These are phyloP conservation scores for Pythium oligandrum DNA, from an alignment of 352 stramenopile species.

Conservation along the genomic window DNA sequence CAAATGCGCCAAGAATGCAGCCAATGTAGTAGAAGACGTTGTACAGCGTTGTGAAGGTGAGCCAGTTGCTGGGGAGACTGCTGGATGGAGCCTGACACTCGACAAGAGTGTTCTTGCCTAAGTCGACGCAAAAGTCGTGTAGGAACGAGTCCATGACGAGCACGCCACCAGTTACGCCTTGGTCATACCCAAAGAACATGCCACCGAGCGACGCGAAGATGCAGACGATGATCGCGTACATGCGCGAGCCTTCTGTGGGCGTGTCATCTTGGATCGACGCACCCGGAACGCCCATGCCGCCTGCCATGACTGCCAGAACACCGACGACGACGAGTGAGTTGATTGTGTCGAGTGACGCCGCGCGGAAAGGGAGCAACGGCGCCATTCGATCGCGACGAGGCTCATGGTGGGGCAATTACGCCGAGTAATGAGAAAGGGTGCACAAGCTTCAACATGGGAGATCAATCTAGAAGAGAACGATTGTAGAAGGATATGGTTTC, in stretches of 20 bases:
- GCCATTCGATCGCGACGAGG: too few relatives aligned
- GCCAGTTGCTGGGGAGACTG: constrained; percentile 31
- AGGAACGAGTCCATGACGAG: constrained; percentile 46
- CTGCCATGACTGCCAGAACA: neutral
- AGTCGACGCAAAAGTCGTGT: constrained; percentile 33
- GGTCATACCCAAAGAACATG: constrained; percentile 46
- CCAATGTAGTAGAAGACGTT: constrained; percentile 41
- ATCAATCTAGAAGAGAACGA: too few relatives aligned
- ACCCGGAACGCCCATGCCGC: constrained; percentile 5
- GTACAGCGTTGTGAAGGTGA: constrained; percentile 35
- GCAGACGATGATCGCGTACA: constrained; percentile 30
- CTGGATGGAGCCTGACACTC: constrained; percentile 11
- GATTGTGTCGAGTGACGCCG: too few relatives aligned
- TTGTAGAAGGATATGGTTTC: too few relatives aligned
- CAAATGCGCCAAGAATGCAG: constrained; percentile 28
- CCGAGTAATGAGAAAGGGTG: too few relatives aligned
- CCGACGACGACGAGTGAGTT: neutral
- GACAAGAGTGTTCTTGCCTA: constrained; percentile 29
- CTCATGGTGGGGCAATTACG: too few relatives aligned
- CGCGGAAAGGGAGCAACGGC: too few relatives aligned
- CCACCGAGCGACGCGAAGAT: constrained; percentile 38
- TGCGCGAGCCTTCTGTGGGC: constrained; percentile 15
- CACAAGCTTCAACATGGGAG: too few relatives aligned
- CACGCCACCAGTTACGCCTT: constrained; percentile 34
- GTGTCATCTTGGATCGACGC: neutral